Evolutionary conservation across 768 basidiomycete genomes (phyloP), one percentile per base, ranked within the genome.

Genomic region (Lentinula guzmanii): DNA sequence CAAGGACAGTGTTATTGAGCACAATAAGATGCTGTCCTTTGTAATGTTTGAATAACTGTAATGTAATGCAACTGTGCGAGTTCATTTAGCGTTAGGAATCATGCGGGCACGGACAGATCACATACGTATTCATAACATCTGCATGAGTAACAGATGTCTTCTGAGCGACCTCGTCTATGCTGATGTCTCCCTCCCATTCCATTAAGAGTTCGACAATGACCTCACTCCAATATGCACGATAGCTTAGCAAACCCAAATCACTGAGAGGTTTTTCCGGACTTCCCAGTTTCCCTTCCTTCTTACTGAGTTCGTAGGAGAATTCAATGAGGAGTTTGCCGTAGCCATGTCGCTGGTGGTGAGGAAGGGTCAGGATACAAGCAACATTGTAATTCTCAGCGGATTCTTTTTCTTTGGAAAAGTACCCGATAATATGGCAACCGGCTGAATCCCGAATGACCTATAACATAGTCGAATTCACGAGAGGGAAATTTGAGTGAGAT

Each of bases 391-490:
- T 93, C 68, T 99, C 97, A 31, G 97, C 90, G 2, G 86, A 95
- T 74, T 99, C 97, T 72, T 99, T 99, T 78, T 99, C 97, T 71
- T 98, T 98, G 33, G 95, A 98, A 75, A 99, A 99, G 76, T 98
- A 99, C 28, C 96, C 96, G 65, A 99, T 90, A 66, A 97, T 76
- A 72, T 99, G 97, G 72, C 92, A 94, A 35, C 97, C 97, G 21
- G 82, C 76, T 11, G 91, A 87, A 75, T 99, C 97, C 63, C 94
- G 86, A 69, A 87, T 85, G 54, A 85, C 84, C 91, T 93, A 64
- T 55, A 18, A 18, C 11, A 33, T 35, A 3, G 61, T 42, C 62
- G 63, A 57, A 62, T 54, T 53, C 37, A 43, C 16, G 45, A 53
- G 8, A 13, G 21, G 51, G 62, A 50, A 18, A 61, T 61, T 55